These are phyloP conservation scores for Alternaria arborescens DNA, from an alignment of 2,329 filamentous ascomycete genomes.

Conservation along the genomic window DNA sequence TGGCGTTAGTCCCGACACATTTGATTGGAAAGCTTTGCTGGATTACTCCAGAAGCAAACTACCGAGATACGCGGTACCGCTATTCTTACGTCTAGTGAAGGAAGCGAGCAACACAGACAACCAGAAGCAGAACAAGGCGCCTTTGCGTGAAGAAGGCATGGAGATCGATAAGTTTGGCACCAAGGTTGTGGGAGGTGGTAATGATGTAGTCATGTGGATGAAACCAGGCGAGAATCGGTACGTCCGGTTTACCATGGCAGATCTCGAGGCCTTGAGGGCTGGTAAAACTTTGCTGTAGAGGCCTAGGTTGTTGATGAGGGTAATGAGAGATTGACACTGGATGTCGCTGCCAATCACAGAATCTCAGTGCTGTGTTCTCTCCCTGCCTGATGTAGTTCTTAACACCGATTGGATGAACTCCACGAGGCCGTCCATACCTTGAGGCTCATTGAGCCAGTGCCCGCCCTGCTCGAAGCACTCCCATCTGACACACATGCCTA, in stretches of 20 bases:
- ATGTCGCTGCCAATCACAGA: background rate
- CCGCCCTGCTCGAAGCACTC: conserved; percentile 51
- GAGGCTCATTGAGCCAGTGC: conserved; percentile 61
- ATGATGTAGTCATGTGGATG: conserved; percentile 41
- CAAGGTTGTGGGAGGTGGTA: conserved; percentile 34
- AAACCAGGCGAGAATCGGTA: conserved; percentile 35
- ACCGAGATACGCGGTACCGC: conserved; percentile 76
- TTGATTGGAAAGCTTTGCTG: conserved; percentile 38
- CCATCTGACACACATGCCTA: conserved; percentile 52
- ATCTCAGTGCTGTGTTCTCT: background rate
- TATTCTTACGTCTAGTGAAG: conserved; percentile 72
- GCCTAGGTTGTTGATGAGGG: background rate
- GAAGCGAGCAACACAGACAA: conserved; percentile 71
- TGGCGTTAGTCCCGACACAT: conserved; percentile 30
- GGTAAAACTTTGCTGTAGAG: conserved; percentile 26
- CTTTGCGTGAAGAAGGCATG: conserved; percentile 71
- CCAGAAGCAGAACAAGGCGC: conserved; percentile 80
- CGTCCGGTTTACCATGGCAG: conserved; percentile 31
- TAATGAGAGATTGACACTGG: background rate
- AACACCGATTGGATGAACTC: conserved; percentile 17
- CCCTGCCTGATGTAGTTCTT: background rate
- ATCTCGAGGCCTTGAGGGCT: conserved; percentile 28
- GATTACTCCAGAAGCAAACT: conserved; percentile 50
- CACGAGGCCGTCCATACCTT: conserved; percentile 59
- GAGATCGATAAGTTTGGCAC: conserved; percentile 57